Evolutionary conservation across 768 basidiomycete species (phyloP).

Genomic region (Mycena crocata): DNA sequence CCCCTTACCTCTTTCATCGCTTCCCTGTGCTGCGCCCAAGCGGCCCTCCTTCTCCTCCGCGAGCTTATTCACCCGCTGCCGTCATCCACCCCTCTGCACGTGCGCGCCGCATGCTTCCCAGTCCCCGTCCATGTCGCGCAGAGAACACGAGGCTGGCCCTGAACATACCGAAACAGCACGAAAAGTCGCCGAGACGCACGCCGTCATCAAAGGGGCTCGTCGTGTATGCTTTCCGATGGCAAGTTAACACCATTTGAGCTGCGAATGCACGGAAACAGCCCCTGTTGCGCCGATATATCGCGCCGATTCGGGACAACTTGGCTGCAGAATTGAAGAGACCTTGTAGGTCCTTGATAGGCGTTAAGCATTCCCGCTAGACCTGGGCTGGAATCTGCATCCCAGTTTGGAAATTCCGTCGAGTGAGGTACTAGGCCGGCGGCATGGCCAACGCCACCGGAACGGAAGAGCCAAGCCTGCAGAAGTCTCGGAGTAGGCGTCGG

Average conservation of each 20-base stretch:
- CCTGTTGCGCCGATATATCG: slow-evolving; percentile 33
- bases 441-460: slow-evolving; percentile 20
- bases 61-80: slow-evolving; percentile 22
- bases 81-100: slow-evolving; percentile 16
- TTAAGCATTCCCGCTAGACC: neutral
- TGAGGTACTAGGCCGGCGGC: slow-evolving; percentile 9
- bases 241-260: slow-evolving; percentile 20
- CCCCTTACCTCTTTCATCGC: slow-evolving; percentile 3
- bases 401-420: neutral
- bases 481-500: slow-evolving; percentile 13
- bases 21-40: slow-evolving; percentile 22
- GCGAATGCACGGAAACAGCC: slow-evolving; percentile 13
- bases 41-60: slow-evolving; percentile 19
- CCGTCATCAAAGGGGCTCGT: slow-evolving; percentile 1
- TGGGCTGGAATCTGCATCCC: neutral
- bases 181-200: slow-evolving; percentile 14
- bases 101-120: slow-evolving; percentile 14
- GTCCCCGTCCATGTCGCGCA: slow-evolving; percentile 10
- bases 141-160: slow-evolving; percentile 25
- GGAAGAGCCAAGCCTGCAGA: neutral
- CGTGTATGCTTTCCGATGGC: slow-evolving; percentile 19
- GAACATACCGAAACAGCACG: slow-evolving; percentile 16
- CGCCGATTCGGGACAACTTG: slow-evolving; percentile 9
- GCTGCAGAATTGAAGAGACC: slow-evolving; percentile 23
- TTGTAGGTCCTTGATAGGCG: slow-evolving; percentile 23